These are phyloP conservation scores for Pulveroboletus frians DNA, from an alignment of 768 basidiomycete genomes.

Conservation along the genomic window DNA sequence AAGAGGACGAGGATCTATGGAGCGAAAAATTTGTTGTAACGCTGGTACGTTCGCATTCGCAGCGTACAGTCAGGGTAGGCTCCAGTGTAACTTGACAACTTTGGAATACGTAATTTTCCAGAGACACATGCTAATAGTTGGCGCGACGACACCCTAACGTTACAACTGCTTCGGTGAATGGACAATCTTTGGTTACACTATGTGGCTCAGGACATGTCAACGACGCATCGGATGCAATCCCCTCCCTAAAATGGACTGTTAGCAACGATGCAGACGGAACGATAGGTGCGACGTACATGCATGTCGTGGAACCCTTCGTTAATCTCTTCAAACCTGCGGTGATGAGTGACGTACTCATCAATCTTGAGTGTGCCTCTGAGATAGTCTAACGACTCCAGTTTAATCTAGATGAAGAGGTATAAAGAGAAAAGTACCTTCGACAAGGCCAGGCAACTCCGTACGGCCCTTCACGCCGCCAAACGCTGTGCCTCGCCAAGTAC, in stretches of 20 bases:
- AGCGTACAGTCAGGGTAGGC: slow-evolving; percentile 2
- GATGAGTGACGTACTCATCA: slow-evolving; percentile 95
- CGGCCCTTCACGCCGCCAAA: slow-evolving; percentile 99
- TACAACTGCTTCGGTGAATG: slow-evolving; percentile 4
- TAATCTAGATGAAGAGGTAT: neutral
- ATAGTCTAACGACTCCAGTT: slow-evolving; percentile 52
- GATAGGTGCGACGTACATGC: slow-evolving; percentile 65
- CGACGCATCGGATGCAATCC: slow-evolving; percentile 91
- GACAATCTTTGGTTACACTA: neutral
- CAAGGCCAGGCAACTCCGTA: slow-evolving; percentile 90
- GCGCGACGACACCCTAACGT: neutral
- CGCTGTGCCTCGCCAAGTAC: slow-evolving; percentile 91
- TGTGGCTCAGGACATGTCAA: slow-evolving; percentile 68
- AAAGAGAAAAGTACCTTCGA: slow-evolving; percentile 56
- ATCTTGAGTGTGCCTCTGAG: slow-evolving; percentile 77
- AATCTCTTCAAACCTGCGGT: slow-evolving; percentile 65
- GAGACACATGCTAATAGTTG: neutral
- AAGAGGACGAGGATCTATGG: slow-evolving; percentile 44
- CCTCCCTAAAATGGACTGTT: slow-evolving; percentile 42
- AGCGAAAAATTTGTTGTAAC: slow-evolving; percentile 23
- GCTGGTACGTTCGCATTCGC: slow-evolving; percentile 7
- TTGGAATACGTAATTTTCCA: neutral
- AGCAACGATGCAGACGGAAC: neutral
- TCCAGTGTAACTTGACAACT: neutral
- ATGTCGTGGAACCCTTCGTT: slow-evolving; percentile 92